These are phyloP conservation scores for Cryphonectria nitschkei DNA, from an alignment of 2,329 filamentous ascomycete genomes.

Conservation along the genomic window DNA sequence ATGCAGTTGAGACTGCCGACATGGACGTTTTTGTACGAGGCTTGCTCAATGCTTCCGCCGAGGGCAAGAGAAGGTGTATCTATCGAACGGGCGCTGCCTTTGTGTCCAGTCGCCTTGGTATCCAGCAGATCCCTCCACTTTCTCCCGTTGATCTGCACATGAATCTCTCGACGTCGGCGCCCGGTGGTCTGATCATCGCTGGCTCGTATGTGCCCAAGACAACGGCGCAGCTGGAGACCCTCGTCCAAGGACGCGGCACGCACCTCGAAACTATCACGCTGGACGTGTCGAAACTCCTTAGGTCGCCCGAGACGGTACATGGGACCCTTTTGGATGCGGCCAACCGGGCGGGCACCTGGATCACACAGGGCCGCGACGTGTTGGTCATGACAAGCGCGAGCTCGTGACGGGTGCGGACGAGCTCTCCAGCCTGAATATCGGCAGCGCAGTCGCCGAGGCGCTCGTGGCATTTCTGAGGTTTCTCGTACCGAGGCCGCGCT, in stretches of 20 bases:
- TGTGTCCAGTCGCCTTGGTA: conserved; percentile 54
- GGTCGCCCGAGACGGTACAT: not conserved
- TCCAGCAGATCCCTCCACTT: conserved; percentile 54
- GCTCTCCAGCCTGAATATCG: conserved; percentile 56
- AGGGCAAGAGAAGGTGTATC: conserved; percentile 35
- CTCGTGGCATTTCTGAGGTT: conserved; percentile 53
- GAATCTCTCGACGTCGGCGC: not conserved
- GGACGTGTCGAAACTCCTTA: not conserved
- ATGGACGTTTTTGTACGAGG: conserved; percentile 59
- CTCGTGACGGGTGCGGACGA: conserved; percentile 55
- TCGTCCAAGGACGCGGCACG: not conserved
- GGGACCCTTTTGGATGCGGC: not conserved
- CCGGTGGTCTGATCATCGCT: not conserved
- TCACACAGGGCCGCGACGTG: conserved; percentile 49
- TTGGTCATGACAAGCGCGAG: conserved; percentile 63
- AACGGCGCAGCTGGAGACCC: not conserved
- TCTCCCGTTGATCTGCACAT: conserved; percentile 33
- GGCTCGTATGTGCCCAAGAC: not conserved
- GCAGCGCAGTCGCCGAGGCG: conserved; percentile 52
- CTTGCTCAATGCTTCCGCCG: conserved; percentile 33
- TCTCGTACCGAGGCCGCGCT: conserved; percentile 54
- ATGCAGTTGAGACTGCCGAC: conserved; percentile 53
- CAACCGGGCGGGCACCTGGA: not conserved
- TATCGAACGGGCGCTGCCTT: conserved; percentile 48
- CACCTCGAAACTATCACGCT: not conserved